Percentiles rank a stretch among this genome's conserved stretches.
These are phyloP conservation scores for Diutina siamensis DNA, from an alignment of 1,139 yeast genomes.

Conservation along the genomic window DNA sequence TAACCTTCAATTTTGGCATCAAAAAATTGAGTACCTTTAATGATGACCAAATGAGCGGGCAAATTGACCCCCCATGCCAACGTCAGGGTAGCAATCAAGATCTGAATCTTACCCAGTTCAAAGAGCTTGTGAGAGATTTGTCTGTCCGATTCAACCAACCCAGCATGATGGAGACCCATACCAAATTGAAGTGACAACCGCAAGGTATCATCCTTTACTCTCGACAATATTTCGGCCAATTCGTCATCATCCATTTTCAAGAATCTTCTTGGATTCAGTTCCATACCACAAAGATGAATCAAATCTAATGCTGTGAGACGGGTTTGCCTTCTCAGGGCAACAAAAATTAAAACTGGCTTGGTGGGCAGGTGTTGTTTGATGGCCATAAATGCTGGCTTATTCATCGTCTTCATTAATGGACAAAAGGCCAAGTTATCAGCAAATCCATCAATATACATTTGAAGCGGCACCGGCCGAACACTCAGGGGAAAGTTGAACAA, in stretches of 20 bases:
- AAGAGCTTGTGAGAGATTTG: conserved; percentile 78
- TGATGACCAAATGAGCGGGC: conserved; percentile 88
- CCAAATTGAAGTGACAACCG: conserved; percentile 84
- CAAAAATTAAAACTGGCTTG: conserved; percentile 89
- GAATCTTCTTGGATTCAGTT: conserved; percentile 83
- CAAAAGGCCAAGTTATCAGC: conserved; percentile 91
- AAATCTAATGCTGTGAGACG: conserved; percentile 88
- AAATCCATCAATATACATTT: conserved; percentile 96
- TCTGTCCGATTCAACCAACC: conserved; percentile 85
- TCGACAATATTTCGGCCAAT: conserved; percentile 45
- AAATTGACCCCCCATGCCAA: conserved; percentile 96
- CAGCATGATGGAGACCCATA: conserved; percentile 96
- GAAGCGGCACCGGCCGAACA: conserved; percentile 94
- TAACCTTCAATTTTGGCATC: conserved; percentile 76
- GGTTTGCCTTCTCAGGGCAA: conserved; percentile 95
- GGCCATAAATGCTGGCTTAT: conserved; percentile 94
- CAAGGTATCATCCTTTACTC: conserved; percentile 84
- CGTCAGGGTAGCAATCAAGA: conserved; percentile 88
- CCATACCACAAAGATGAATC: conserved; percentile 90
- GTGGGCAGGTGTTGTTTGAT: conserved; percentile 89
- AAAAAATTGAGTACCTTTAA: conserved; percentile 86
- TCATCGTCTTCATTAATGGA: conserved; percentile 96
- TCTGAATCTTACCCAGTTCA: conserved; percentile 78
- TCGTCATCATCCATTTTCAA: conserved; percentile 69
- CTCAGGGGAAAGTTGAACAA: conserved; percentile 89